phyloP scores from a whole-genome alignment of 768 basidiomycete species.

The Russula sp. region DNA sequence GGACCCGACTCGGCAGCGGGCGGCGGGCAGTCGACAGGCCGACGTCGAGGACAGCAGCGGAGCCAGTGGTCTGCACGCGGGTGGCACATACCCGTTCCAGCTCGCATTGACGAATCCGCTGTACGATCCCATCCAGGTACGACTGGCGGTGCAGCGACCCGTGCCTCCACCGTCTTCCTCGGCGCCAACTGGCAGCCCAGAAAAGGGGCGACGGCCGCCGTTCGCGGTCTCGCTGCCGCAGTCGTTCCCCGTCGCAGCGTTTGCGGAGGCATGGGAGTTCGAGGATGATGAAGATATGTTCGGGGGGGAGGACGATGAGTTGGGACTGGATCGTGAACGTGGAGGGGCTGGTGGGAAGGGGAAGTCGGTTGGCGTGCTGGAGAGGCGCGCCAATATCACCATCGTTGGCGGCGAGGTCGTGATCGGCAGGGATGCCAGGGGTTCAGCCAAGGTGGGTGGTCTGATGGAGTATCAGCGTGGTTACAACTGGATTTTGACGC shows the following conservation, averaged over 20 bases:
- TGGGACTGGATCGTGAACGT: conserved; percentile 36
- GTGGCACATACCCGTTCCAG: conserved; percentile 82
- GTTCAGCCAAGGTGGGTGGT: conserved; percentile 65
- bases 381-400: conserved; percentile 85
- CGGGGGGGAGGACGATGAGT: conserved; percentile 42
- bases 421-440: conserved; percentile 71
- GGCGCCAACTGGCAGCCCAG: conserved; percentile 37
- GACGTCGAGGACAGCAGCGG: conserved; percentile 36
- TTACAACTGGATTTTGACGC: background rate
- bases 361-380: conserved; percentile 74
- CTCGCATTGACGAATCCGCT: conserved; percentile 91
- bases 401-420: conserved; percentile 86
- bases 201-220: conserved; percentile 61
- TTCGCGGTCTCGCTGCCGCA: conserved; percentile 80
- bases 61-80: conserved; percentile 52
- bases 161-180: conserved; percentile 28
- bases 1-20: conserved; percentile 31
- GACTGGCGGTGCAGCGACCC: conserved; percentile 73
- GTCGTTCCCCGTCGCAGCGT: conserved; percentile 79
- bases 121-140: conserved; percentile 91
- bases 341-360: conserved; percentile 42
- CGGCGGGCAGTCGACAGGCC: conserved; percentile 33
- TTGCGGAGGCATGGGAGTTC: conserved; percentile 97
- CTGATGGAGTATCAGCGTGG: background rate
- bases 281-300: conserved; percentile 90